Base-by-base conservation (phyloP, 805 yeast genomes). In the Yarrowia sp. region DNA sequence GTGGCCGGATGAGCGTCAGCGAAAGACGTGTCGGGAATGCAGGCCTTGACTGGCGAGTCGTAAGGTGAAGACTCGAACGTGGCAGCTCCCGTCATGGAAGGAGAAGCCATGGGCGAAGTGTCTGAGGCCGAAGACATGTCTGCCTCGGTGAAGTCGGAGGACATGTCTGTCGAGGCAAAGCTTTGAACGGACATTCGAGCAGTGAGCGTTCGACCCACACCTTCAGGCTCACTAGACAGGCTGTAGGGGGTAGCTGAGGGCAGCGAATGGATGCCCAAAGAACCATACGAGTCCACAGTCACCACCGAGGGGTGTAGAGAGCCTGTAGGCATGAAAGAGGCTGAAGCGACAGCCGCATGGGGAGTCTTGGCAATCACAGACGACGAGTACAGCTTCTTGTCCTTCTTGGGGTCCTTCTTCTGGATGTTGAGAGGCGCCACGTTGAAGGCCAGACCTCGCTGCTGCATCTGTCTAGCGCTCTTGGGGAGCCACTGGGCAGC, bases 111-210 rank as follows among this genome's bases (percentile, higher is more conserved):
- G 3, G 65, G 65, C 2, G 65, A 59, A 2, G 65, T n/a, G 46
- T 59, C 65, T 5, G 65, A 59, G 1, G 65, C 65, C 32, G 65
- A 59, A 43, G 65, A 59, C 52, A 59, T 32, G 8, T 59, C 65
- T 2, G 19, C 65, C 42, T 59, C 65, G 22, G 52, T 59, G 9
- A 59, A 59, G 52, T 59, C 65, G 3, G 65, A 59, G 1, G 65
- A 59, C 65, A 59, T 59, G 65, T 59, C 65, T 43, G 65, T 59
- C 5, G 65, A 59, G 8, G 52, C 65, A 59, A 59, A 45, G 52
- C 65, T 59, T 52, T 59, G 65, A 41, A 59, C 41, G 8, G 65
- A 59, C 50, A 59, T 43, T 16, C 65, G n/a, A 4, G 65, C 52
- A n/a, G 50, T 43, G 38, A 59, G 52, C 3, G 50, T 43, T 32